phyloP scores from a whole-genome alignment of 225 moss, liverwort and hornwort species.

The Climacium dendroides region DNA sequence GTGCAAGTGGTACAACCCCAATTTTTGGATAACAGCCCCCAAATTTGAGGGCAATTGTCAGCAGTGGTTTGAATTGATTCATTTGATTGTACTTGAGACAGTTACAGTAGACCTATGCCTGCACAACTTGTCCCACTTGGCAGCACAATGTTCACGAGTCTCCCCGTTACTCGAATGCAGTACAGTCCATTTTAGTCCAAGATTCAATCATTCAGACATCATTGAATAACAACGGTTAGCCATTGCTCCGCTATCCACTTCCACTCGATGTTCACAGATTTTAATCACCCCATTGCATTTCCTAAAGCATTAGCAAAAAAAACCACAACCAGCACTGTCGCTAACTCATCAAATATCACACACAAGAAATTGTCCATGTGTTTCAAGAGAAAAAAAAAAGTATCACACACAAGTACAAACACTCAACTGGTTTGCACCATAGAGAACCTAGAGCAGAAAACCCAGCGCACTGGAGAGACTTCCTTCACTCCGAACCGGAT shows the following conservation, averaged over 20 bases:
- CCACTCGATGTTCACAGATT: background rate
- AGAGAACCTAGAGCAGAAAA: background rate
- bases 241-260: background rate
- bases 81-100: background rate
- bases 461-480: background rate
- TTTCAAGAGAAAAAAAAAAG: too few relatives aligned
- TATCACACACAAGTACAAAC: too few relatives aligned
- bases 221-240: background rate
- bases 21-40: background rate
- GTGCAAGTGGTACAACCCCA: background rate
- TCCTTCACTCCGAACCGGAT: background rate
- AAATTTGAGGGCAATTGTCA: background rate
- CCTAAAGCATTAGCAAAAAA: background rate
- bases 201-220: background rate
- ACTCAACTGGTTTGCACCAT: background rate
- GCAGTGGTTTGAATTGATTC: background rate
- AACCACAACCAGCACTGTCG: background rate
- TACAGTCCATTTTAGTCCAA: background rate
- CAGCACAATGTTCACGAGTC: background rate
- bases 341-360: background rate
- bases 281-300: background rate
- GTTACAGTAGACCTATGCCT: background rate
- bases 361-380: too few relatives aligned
- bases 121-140: background rate
- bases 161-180: background rate